A percentile compares a stretch with the other conserved stretches of the same genome.
These are phyloP conservation scores for Pseudogymnoascus sp. DNA, from an alignment of 2,329 filamentous ascomycete genomes.

Conservation along the genomic window DNA sequence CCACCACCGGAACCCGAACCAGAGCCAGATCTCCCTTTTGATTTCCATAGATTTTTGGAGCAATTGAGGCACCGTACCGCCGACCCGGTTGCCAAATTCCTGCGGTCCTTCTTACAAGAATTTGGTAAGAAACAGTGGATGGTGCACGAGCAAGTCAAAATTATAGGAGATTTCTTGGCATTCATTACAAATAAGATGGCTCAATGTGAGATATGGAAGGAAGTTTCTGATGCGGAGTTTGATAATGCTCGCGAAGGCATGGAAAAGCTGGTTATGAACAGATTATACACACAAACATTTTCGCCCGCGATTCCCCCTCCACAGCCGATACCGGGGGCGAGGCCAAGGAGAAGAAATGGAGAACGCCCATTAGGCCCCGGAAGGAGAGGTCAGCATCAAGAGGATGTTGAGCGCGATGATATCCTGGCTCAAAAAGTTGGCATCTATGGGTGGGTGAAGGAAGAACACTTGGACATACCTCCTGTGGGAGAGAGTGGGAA, in stretches of 20 bases:
- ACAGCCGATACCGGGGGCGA: slow-evolving; percentile 61
- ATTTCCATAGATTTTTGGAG: slow-evolving; percentile 95
- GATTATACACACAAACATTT: slow-evolving; percentile 91
- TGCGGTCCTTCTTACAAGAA: slow-evolving; percentile 88
- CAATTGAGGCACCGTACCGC: slow-evolving; percentile 93
- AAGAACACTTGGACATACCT: slow-evolving; percentile 89
- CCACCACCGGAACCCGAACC: slow-evolving; percentile 68
- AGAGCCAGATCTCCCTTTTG: slow-evolving; percentile 82
- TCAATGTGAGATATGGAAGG: slow-evolving; percentile 90
- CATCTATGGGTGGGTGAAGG: slow-evolving; percentile 91
- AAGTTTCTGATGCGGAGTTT: slow-evolving; percentile 92
- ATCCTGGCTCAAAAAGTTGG: slow-evolving; percentile 94
- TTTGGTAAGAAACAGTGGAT: slow-evolving; percentile 99
- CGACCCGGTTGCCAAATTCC: slow-evolving; percentile 92
- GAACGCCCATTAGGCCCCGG: slow-evolving; percentile 69
- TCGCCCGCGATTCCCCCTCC: slow-evolving; percentile 84
- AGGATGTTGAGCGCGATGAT: slow-evolving; percentile 93
- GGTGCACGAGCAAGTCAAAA: slow-evolving; percentile 99
- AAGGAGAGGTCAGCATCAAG: slow-evolving; percentile 90
- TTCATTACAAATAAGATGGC: slow-evolving; percentile 99
- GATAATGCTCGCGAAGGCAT: slow-evolving; percentile 97
- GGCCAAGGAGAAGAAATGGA: slow-evolving; percentile 59
- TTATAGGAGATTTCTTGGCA: slow-evolving; percentile 89
- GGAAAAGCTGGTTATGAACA: slow-evolving; percentile 99
- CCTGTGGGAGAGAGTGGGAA: slow-evolving; percentile 76